Conservation (phyloP, 164 flowering plant genomes). For the Stephania yunnanensis region DNA sequence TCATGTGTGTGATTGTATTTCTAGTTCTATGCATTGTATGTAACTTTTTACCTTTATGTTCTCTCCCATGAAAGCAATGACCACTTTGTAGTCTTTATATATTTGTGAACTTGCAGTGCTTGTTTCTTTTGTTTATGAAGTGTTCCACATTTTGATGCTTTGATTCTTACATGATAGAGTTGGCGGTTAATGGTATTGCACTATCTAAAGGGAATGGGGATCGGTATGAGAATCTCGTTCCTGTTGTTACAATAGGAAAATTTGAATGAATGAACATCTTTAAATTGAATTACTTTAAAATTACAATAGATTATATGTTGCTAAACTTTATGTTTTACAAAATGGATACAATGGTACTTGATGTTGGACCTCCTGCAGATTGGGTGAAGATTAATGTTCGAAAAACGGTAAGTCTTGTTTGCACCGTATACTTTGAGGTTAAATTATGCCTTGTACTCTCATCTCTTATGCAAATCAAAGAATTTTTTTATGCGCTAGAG, state of each 20-base stretch:
- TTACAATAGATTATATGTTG: constrained; percentile 1
- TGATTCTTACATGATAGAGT: neutral
- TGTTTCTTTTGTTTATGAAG: neutral
- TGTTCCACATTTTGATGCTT: neutral
- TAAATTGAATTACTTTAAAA: neutral
- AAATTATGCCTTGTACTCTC: neutral
- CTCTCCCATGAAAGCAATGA: too few relatives aligned
- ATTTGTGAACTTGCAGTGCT: too few relatives aligned
- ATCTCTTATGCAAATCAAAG: neutral
- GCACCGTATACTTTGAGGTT: neutral
- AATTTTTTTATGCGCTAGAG: too few relatives aligned
- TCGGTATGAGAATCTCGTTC: neutral
- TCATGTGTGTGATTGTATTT: too few relatives aligned
- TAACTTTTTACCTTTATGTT: too few relatives aligned
- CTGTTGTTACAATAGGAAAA: neutral
- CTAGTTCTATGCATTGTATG: too few relatives aligned
- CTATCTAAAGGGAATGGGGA: neutral
- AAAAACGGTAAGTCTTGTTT: constrained; percentile 52
- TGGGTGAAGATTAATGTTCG: constrained; percentile 93
- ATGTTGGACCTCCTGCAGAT: constrained; percentile 79
- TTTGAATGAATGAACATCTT: neutral
- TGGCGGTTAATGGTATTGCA: neutral
- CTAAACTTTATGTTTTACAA: constrained; percentile 32
- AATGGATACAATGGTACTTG: constrained; percentile 56
- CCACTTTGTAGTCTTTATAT: too few relatives aligned